These are phyloP conservation scores for Helicostylum pulchrum DNA, from an alignment of 192 early-diverging fungal species.

Conservation along the genomic window DNA sequence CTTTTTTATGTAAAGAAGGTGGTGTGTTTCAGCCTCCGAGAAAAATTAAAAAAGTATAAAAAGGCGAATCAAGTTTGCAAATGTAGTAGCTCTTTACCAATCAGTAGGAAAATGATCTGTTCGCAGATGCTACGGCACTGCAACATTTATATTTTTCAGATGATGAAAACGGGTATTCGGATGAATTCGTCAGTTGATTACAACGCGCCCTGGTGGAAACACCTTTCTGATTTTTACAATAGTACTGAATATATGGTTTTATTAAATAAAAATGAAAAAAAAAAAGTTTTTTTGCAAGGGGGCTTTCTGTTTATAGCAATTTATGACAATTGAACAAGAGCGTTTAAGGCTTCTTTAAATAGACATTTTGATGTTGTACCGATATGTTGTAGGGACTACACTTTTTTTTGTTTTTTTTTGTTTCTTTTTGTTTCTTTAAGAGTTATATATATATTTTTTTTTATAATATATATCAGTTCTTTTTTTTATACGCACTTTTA, in stretches of 20 bases:
- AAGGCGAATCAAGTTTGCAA: not conserved
- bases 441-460: not conserved
- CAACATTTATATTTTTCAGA: conserved; percentile 15
- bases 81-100: conserved; percentile 5
- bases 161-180: conserved; percentile 19
- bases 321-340: too few relatives aligned
- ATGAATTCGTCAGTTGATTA: conserved; percentile 15
- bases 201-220: conserved; percentile 1
- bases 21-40: too few relatives aligned
- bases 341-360: too few relatives aligned
- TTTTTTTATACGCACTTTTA: not conserved
- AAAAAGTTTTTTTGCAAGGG: not conserved
- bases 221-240: conserved; percentile 15
- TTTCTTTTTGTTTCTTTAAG: not conserved
- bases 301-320: too few relatives aligned
- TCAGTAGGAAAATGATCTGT: conserved; percentile 24
- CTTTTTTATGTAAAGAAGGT: too few relatives aligned
- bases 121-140: conserved; percentile 10
- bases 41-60: conserved; percentile 19
- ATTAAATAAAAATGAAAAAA: conserved; percentile 16
- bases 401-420: not conserved
- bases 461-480: not conserved
- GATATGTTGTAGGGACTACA: not conserved
- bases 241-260: not conserved
- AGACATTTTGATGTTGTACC: not conserved